Percentiles rank a stretch among this genome's conserved stretches.
phyloP scores from a whole-genome alignment of 108 stramenopile species.

The Nannochloropsis salina region DNA sequence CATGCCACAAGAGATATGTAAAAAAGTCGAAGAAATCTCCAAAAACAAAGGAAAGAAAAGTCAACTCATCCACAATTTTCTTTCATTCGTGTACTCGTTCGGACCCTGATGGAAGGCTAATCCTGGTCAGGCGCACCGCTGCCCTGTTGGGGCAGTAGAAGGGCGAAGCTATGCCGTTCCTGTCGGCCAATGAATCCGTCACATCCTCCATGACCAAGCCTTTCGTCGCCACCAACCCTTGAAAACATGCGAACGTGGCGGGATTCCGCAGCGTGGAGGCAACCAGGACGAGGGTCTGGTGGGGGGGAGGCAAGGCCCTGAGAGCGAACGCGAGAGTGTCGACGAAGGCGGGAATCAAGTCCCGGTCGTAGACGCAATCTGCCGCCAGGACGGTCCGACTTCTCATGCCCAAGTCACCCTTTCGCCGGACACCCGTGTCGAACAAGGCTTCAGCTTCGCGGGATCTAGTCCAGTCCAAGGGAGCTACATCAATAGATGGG shows the following conservation, averaged over 20 bases:
- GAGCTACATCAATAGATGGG: background rate
- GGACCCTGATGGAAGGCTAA: background rate
- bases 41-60: no score
- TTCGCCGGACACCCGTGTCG: background rate
- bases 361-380: slow-evolving; percentile 16
- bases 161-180: background rate
- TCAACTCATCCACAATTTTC: no score
- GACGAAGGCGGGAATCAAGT: background rate
- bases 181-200: background rate
- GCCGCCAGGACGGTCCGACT: background rate
- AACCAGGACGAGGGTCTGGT: background rate
- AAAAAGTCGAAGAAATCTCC: no score
- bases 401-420: background rate
- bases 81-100: no score
- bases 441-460: background rate
- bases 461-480: background rate
- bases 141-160: background rate
- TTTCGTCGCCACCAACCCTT: background rate
- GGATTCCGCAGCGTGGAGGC: background rate
- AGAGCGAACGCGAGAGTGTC: background rate
- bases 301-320: background rate
- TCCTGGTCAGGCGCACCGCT: background rate
- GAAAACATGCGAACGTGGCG: background rate
- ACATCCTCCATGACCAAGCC: background rate
- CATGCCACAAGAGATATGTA: no score